Conservation (phyloP, 2,329 filamentous ascomycete genomes). For the Boeremia exigua region DNA sequence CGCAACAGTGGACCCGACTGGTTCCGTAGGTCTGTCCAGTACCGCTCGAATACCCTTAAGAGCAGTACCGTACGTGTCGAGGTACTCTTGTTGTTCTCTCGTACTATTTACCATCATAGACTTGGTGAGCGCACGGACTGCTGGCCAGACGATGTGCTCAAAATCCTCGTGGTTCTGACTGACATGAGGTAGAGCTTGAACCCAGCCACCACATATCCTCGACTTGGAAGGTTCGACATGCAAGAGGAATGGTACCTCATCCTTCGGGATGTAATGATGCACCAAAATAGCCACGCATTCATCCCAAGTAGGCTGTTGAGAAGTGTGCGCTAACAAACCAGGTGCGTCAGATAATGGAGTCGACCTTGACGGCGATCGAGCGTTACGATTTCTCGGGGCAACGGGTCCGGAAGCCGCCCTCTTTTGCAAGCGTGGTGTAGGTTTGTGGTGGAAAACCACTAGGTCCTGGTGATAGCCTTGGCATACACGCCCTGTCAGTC, state of each 20-base stretch:
- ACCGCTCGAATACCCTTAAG: conserved; percentile 4
- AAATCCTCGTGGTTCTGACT: conserved; percentile 1
- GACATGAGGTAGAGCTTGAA: conserved; percentile 10
- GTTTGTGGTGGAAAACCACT: conserved; percentile 4
- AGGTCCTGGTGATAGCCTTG: conserved; percentile 4
- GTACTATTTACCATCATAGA: conserved; percentile 2
- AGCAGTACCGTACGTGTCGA: conserved; percentile 6
- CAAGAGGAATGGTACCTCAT: conserved; percentile 5
- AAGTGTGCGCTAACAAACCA: not conserved
- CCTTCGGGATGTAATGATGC: conserved; percentile 9
- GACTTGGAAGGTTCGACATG: conserved; percentile 6
- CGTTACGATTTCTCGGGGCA: not conserved
- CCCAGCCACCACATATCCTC: conserved; percentile 12
- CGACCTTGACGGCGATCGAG: not conserved
- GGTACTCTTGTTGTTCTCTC: not conserved
- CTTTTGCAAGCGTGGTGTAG: not conserved
- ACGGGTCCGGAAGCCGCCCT: not conserved
- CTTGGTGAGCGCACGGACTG: conserved; percentile 6
- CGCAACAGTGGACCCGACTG: conserved; percentile 2
- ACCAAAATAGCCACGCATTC: conserved; percentile 5
- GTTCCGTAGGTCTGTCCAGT: not conserved
- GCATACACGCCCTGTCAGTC: conserved; percentile 1
- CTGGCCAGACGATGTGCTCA: not conserved
- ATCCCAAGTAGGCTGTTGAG: not conserved
- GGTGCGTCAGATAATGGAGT: not conserved